A percentile compares a stretch with the other conserved stretches of the same genome.
phyloP scores from a whole-genome alignment of 2,329 filamentous ascomycete species.

The Cladophialophora carrionii region DNA sequence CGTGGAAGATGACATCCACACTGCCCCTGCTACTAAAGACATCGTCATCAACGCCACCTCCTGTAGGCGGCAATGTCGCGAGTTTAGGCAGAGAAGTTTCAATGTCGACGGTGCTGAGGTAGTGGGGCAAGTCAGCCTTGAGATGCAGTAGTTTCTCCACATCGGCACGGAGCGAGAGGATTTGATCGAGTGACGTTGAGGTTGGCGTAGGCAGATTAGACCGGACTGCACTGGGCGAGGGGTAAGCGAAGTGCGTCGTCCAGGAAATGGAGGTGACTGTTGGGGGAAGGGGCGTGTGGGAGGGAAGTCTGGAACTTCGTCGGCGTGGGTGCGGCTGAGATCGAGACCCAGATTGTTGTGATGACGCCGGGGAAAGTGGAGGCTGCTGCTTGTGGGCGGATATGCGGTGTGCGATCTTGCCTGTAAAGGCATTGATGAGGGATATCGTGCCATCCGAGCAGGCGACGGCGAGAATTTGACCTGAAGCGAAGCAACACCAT shows the following conservation, averaged over 20 bases:
- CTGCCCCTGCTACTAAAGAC: slow-evolving; percentile 72
- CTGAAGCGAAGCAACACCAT: slow-evolving; percentile 45
- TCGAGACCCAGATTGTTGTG: background rate
- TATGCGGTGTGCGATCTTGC: slow-evolving; percentile 71
- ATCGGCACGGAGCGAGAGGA: slow-evolving; percentile 47
- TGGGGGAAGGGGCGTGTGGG: background rate
- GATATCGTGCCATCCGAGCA: slow-evolving; percentile 81
- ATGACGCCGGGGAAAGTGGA: background rate
- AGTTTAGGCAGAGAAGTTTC: slow-evolving; percentile 76
- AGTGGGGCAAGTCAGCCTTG: slow-evolving; percentile 66
- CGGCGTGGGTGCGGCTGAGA: slow-evolving; percentile 16
- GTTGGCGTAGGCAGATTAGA: slow-evolving; percentile 45
- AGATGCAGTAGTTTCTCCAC: slow-evolving; percentile 43
- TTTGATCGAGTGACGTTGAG: slow-evolving; percentile 48
- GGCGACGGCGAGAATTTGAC: slow-evolving; percentile 76
- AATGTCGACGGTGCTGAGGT: slow-evolving; percentile 70
- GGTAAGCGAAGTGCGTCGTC: slow-evolving; percentile 60
- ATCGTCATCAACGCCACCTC: slow-evolving; percentile 55
- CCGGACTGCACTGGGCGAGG: slow-evolving; percentile 45
- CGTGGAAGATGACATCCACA: slow-evolving; percentile 70
- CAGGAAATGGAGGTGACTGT: slow-evolving; percentile 48
- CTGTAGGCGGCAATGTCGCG: slow-evolving; percentile 68
- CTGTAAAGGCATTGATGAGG: slow-evolving; percentile 76
- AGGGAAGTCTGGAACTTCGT: slow-evolving; percentile 12
- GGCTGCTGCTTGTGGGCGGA: slow-evolving; percentile 14